phyloP scores from a whole-genome alignment of 208 protist species.

The Tetramitus jugosus region DNA sequence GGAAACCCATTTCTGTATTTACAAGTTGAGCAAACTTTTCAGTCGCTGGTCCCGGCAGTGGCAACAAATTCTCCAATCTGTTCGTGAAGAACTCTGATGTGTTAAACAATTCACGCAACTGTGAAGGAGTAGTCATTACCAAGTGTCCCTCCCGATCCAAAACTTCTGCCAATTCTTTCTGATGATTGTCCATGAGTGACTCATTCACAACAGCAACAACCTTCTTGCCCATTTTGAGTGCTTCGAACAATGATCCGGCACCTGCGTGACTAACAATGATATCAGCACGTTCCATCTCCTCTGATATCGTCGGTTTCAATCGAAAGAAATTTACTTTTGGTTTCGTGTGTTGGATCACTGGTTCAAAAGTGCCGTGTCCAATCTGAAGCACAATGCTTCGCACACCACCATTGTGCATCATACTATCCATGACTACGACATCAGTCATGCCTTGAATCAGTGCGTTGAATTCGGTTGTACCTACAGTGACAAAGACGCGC shows the following conservation, averaged over 20 bases:
- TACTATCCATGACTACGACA: background rate
- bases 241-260: background rate
- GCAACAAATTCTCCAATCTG: background rate
- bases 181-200: slow-evolving; percentile 1
- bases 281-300: background rate
- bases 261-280: background rate
- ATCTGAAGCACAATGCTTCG: background rate
- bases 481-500: slow-evolving; percentile 17
- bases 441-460: background rate
- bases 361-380: background rate
- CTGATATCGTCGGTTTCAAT: background rate
- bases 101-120: background rate
- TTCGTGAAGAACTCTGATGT: background rate
- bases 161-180: slow-evolving; percentile 4
- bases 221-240: background rate
- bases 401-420: background rate
- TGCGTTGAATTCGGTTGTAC: background rate
- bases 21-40: background rate
- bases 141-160: background rate
- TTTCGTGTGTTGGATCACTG: background rate
- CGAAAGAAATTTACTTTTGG: background rate
- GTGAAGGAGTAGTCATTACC: no score
- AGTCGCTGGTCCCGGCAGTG: background rate
- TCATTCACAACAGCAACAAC: slow-evolving; percentile 16
- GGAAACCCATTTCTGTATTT: slow-evolving; percentile 4